Evolutionary conservation across 352 stramenopile genomes (phyloP).

Genomic region (Globisporangium perplexum): DNA sequence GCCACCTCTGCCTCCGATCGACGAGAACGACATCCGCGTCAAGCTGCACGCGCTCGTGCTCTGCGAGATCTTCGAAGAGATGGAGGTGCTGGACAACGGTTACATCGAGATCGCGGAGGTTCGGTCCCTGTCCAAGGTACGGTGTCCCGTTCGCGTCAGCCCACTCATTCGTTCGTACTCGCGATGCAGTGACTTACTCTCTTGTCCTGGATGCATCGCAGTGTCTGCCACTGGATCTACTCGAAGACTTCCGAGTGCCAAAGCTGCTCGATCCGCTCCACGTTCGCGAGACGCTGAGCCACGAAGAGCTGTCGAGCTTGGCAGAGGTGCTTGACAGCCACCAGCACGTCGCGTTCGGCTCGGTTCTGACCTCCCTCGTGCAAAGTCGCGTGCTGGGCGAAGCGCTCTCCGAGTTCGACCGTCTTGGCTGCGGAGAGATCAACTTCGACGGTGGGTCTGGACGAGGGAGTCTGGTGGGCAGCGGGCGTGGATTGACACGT

Average conservation of each 20-base stretch:
- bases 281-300: constrained; percentile 12
- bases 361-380: constrained; percentile 37
- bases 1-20: background rate
- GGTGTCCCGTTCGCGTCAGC: background rate
- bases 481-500: no score
- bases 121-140: constrained; percentile 48
- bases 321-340: constrained; percentile 17
- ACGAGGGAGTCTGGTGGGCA: background rate
- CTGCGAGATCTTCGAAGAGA: constrained; percentile 66
- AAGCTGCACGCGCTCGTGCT: constrained; percentile 36
- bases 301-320: constrained; percentile 18
- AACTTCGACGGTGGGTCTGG: constrained; percentile 39
- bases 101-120: constrained; percentile 70
- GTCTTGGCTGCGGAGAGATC: constrained; percentile 41
- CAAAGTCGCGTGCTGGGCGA: constrained; percentile 30
- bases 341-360: constrained; percentile 16
- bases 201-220: constrained; percentile 3
- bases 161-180: background rate
- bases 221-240: constrained; percentile 4
- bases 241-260: constrained; percentile 8
- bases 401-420: constrained; percentile 46
- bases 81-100: constrained; percentile 51
- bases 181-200: no score
- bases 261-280: constrained; percentile 12
- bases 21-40: constrained; percentile 20